Conservation (phyloP, 2,329 filamentous ascomycete species). For the Paraphaeosphaeria sporulosa region DNA sequence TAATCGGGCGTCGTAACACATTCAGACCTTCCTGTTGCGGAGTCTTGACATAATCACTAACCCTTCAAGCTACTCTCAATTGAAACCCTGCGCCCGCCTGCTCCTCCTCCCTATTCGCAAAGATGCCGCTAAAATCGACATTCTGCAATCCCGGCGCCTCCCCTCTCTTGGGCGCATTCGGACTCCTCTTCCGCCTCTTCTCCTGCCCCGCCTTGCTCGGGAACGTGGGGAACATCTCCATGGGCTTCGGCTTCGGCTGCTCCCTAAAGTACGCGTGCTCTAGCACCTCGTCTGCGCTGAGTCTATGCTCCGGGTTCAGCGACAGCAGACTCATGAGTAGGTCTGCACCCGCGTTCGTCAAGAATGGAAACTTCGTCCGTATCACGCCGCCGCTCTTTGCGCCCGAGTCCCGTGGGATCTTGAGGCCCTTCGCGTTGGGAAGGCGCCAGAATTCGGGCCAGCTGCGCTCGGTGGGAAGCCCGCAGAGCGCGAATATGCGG, state of each 20-base stretch:
- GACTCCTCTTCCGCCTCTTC: slow-evolving; percentile 74
- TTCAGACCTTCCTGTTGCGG: too few species aligned
- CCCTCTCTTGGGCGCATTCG: slow-evolving; percentile 83
- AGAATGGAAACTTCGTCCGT: slow-evolving; percentile 78
- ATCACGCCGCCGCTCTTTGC: slow-evolving; percentile 61
- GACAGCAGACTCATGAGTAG: slow-evolving; percentile 75
- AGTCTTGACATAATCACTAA: too few species aligned
- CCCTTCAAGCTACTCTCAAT: slow-evolving; percentile 36
- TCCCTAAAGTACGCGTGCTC: slow-evolving; percentile 85
- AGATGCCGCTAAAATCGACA: slow-evolving; percentile 59
- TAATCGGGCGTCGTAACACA: too few species aligned
- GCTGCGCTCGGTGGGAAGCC: slow-evolving; percentile 78
- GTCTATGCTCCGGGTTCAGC: slow-evolving; percentile 76
- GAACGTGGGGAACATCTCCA: slow-evolving; percentile 95
- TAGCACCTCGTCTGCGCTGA: slow-evolving; percentile 76
- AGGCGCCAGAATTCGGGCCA: slow-evolving; percentile 90
- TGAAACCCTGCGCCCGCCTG: slow-evolving; percentile 58
- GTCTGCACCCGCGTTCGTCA: slow-evolving; percentile 76
- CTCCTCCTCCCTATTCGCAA: slow-evolving; percentile 57
- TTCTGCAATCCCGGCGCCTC: slow-evolving; percentile 64
- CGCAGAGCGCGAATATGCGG: slow-evolving; percentile 85
- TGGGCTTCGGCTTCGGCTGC: slow-evolving; percentile 87
- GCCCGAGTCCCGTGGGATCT: slow-evolving; percentile 60
- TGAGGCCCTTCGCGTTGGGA: slow-evolving; percentile 83
- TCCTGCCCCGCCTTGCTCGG: slow-evolving; percentile 95